These are phyloP conservation scores for Phylloporus rhodoxanthus DNA, from an alignment of 768 basidiomycete genomes.

Conservation along the genomic window DNA sequence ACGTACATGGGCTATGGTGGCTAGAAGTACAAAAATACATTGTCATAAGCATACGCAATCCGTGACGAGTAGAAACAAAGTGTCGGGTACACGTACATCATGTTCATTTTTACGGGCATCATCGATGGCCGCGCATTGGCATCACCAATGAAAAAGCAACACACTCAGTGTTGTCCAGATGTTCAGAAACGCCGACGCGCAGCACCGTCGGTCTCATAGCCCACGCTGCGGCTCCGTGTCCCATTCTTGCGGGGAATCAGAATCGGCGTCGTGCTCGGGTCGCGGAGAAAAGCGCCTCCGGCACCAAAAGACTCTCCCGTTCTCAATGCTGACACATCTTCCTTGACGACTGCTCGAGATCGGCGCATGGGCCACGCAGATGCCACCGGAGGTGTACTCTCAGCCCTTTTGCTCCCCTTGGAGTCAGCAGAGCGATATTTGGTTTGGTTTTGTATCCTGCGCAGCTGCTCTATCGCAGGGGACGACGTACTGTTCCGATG, in stretches of 20 bases:
- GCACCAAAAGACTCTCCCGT: constrained; percentile 1
- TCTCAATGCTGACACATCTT: constrained; percentile 6
- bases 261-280: constrained; percentile 23
- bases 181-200: constrained; percentile 15
- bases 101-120: too few species aligned
- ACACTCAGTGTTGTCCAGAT: neutral
- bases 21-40: constrained; percentile 16
- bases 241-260: constrained; percentile 17
- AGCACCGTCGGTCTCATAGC: constrained; percentile 13
- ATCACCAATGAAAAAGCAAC: neutral
- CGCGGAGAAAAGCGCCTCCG: constrained; percentile 23
- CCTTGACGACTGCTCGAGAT: constrained; percentile 9
- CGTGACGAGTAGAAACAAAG: neutral
- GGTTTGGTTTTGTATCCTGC: constrained; percentile 13
- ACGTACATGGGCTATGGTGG: constrained; percentile 1
- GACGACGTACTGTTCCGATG: constrained; percentile 12
- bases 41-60: constrained; percentile 12
- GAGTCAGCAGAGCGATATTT: neutral
- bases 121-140: neutral
- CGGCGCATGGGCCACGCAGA: constrained; percentile 15
- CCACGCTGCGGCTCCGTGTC: constrained; percentile 26
- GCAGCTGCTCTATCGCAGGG: constrained; percentile 18
- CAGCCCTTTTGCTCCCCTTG: constrained; percentile 19
- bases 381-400: constrained; percentile 27
- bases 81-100: neutral